phyloP scores from a whole-genome alignment of 352 stramenopile genomes.

The Blastocystis hominis region DNA sequence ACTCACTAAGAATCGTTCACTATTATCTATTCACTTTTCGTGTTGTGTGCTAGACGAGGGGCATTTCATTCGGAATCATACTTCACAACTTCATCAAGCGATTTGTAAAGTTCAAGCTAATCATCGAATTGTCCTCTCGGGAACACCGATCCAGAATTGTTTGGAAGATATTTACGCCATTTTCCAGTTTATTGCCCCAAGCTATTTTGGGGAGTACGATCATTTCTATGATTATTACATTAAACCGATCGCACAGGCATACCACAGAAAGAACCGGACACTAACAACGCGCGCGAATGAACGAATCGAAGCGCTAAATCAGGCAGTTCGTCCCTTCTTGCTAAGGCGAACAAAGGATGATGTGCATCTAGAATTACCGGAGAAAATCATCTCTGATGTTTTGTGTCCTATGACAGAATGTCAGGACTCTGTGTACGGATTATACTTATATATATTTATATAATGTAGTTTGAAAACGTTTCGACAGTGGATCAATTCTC shows the following conservation, averaged over 20 bases:
- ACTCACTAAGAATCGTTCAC: neutral
- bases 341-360: constrained; percentile 35
- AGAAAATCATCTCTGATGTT: constrained; percentile 11
- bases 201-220: constrained; percentile 8
- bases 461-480: neutral
- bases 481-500: neutral
- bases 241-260: neutral
- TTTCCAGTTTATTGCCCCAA: constrained; percentile 21
- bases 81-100: neutral
- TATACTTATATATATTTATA: neutral
- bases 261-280: neutral
- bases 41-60: constrained; percentile 22
- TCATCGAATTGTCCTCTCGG: constrained; percentile 18
- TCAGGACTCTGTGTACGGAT: neutral
- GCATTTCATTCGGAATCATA: constrained; percentile 37
- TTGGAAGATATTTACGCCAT: constrained; percentile 35
- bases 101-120: neutral
- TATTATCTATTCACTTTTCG: neutral
- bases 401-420: constrained; percentile 10
- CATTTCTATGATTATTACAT: constrained; percentile 29
- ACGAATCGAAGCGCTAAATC: constrained; percentile 39
- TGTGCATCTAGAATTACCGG: constrained; percentile 9
- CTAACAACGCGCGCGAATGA: neutral
- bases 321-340: constrained; percentile 5
- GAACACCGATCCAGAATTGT: constrained; percentile 37